Percentiles rank a stretch among this genome's conserved stretches.
Evolutionary conservation across 1,284 basidiomycete genomes (phyloP).

Genomic region (Fomitopsis palustris): DNA sequence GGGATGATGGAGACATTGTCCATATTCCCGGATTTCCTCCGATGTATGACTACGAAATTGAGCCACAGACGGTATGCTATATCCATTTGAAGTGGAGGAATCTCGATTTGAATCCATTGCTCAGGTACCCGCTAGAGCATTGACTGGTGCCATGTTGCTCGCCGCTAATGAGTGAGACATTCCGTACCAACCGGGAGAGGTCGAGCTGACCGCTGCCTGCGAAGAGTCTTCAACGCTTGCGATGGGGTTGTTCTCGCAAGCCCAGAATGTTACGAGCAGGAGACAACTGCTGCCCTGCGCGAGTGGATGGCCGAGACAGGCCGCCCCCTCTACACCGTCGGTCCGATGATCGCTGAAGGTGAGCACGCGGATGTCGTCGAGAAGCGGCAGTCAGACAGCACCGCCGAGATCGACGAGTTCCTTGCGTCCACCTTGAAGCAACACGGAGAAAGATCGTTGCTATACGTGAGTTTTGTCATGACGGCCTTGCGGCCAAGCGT

Average conservation of each 20-base stretch:
- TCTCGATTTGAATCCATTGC: not conserved
- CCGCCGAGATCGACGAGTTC: constrained; percentile 15
- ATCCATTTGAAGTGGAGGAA: not conserved
- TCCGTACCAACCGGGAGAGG: not conserved
- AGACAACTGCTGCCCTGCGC: constrained; percentile 9
- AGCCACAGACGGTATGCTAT: constrained; percentile 18
- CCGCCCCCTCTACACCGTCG: constrained; percentile 10
- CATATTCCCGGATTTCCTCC: constrained; percentile 18
- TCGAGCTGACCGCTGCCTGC: not conserved
- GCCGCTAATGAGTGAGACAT: constrained; percentile 4
- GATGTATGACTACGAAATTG: constrained; percentile 22
- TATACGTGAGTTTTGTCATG: constrained; percentile 25
- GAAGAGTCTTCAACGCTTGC: constrained; percentile 8
- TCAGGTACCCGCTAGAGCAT: not conserved
- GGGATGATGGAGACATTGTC: constrained; percentile 10
- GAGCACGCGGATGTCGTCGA: constrained; percentile 7
- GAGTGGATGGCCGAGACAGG: constrained; percentile 16
- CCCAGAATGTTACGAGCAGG: constrained; percentile 18
- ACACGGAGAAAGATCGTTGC: constrained; percentile 16
- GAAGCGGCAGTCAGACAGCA: constrained; percentile 9
- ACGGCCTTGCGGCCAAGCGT: not conserved
- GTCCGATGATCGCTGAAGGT: constrained; percentile 8
- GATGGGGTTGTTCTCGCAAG: constrained; percentile 17
- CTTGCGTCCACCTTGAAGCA: constrained; percentile 13
- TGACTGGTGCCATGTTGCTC: constrained; percentile 5